Evolutionary conservation across 192 early-diverging fungal species (phyloP), one percentile per base, ranked within the genome.

Genomic region (Coemansia javaensis): DNA sequence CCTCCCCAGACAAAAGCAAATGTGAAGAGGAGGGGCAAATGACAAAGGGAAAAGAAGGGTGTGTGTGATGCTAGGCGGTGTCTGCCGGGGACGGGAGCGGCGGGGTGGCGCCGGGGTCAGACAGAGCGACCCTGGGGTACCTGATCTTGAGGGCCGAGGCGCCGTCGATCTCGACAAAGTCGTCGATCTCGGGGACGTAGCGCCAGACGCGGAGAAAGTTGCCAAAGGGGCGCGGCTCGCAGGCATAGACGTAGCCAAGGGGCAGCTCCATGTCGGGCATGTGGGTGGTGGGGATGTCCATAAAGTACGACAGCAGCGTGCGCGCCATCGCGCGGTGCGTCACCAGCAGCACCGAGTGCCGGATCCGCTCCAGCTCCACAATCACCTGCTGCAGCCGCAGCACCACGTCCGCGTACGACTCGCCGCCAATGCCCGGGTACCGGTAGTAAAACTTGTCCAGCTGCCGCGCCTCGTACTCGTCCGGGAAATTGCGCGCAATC

Each of bases 401-500:
- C 42, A 98, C 93, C 17, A 98, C 94, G 59, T 98, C 95, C 56
- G 62, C 53, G 44, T 94, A 94, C 15, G 86, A 89, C 70, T 98
- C 95, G 30, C 94, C 94, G 31, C 95, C 95, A 41, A 90, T 84
- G 14, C 95, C 95, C 5, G 95, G 94, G 62, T 97, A 98, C 20
- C 95, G 82, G 50, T 94, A 96, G 65, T 86, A 79, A 32, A 98
- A 78, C 71, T 98, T 98, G 73, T 91, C 87, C 31, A 75, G 69
- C 56, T 81, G 75, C 18, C 93, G 84, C n/a, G 80, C 85, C 22
- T 71, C 68, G 51, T 75, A 94, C 56, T 96, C 93, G 28, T 85
- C 80, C 5, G 95, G 95, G 46, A 85, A 89, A 17, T 64, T 34
- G 40, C 60, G 35, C 40, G 91, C 75, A 53, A 98, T 96, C 50